Base-by-base conservation (phyloP, 1,284 basidiomycete genomes). In the Fomitopsis schrenkii region DNA sequence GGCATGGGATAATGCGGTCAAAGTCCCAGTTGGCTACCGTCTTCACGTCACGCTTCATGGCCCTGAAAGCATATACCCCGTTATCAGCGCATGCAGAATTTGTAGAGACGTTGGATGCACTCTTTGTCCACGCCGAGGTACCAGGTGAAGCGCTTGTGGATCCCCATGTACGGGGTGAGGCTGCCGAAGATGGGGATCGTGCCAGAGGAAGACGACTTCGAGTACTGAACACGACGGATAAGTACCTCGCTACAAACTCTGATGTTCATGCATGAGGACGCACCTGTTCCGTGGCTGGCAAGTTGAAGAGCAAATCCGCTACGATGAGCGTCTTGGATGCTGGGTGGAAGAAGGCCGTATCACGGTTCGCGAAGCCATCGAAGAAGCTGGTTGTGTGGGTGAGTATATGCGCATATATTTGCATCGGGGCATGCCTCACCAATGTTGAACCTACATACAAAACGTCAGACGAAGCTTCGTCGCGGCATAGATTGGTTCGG, bases 1-100 rank as follows among this genome's bases (percentile, higher is more conserved):
- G 96, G 70, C 95, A 97, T 53, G 94, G 93, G 62, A 98, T 94
- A 70, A 98, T 91, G 50, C 91, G 80, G 35, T 92, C 85, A 72
- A 95, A 96, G 68, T 96, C 88, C 94, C 94, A 96, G 2, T 76
- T 81, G 1, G 86, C 81, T 2, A 96, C 92, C 1, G 80, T 87
- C 66, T 81, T 84, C 2, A 83, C 88, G 68, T 93, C 86, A 33
- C 84, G 80, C 59, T 79, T 82, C 90, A 94, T 92, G 5, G 84
- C 85, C 33, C 91, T 94, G 28, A 22, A 19, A 19, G 48, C 28
- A 22, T 7, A 33, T 50, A 22, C 28, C 1, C 14, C 14, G 5
- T 15, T 10, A 22, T 22, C 6, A 40, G 12, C 38, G 5, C 6
- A 26, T 5, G 5, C 5, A n/a, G 4, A 15, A 30, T 5, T 2